phyloP scores from a whole-genome alignment of 2,329 filamentous ascomycete genomes.

The Colletotrichum australisinense region DNA sequence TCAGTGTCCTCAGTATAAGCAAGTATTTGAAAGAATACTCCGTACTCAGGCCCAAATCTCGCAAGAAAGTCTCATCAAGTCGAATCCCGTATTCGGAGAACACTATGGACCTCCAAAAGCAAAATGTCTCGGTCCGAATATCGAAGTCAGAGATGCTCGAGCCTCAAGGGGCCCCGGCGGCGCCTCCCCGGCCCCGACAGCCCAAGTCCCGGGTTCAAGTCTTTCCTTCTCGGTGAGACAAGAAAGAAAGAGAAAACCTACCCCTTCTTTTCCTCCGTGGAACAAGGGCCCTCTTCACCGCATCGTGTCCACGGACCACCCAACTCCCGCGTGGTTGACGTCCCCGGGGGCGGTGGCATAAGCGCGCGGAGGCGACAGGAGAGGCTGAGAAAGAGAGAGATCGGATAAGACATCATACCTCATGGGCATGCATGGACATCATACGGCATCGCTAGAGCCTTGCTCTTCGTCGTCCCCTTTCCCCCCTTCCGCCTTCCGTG shows the following conservation, averaged over 20 bases:
- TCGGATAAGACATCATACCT: not conserved
- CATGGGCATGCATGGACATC: constrained; percentile 5
- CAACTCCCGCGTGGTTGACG: not conserved
- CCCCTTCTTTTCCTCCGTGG: not conserved
- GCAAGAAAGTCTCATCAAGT: not conserved
- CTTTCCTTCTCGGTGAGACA: constrained; percentile 14
- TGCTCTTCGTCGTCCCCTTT: not conserved
- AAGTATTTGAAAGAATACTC: not conserved
- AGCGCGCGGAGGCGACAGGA: not conserved
- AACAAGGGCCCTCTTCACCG: not conserved
- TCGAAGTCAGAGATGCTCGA: not conserved
- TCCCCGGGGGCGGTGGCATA: not conserved
- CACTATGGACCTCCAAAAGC: no score
- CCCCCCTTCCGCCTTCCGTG: not conserved
- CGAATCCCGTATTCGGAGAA: not conserved
- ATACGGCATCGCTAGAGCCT: not conserved
- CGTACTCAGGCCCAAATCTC: not conserved
- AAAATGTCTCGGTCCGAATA: not conserved
- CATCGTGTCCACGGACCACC: constrained; percentile 14
- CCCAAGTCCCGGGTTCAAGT: not conserved
- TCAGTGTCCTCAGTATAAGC: not conserved
- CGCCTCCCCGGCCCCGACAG: not conserved
- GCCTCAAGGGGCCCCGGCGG: not conserved
- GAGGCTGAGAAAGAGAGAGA: not conserved
- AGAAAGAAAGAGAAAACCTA: not conserved